These are phyloP conservation scores for Penstemon eatonii DNA, from an alignment of 257 asterid species.

Conservation along the genomic window DNA sequence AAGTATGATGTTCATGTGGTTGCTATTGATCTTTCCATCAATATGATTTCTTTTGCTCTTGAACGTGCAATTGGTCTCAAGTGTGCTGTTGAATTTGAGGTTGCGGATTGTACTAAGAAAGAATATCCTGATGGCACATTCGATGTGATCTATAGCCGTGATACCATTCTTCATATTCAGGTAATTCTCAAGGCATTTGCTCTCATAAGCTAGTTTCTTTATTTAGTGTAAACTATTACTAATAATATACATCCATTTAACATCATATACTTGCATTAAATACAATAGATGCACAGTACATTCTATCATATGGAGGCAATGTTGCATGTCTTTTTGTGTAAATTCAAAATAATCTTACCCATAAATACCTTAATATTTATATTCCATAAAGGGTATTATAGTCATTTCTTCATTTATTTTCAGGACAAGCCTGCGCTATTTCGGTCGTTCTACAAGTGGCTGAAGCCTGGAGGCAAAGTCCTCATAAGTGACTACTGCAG, in stretches of 20 bases:
- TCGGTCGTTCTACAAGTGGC: slow-evolving; percentile 90
- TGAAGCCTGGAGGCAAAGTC: slow-evolving; percentile 95
- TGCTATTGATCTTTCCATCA: slow-evolving; percentile 87
- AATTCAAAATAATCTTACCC: no score
- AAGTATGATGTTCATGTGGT: slow-evolving; percentile 84
- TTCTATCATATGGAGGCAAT: no score
- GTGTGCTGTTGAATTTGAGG: slow-evolving; percentile 95
- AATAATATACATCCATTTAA: no score
- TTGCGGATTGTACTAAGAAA: slow-evolving; percentile 94
- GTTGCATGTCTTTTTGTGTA: no score
- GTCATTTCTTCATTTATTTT: not conserved
- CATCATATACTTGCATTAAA: no score
- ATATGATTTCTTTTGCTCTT: slow-evolving; percentile 94
- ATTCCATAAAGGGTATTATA: no score
- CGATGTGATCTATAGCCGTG: slow-evolving; percentile 93
- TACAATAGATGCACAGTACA: no score
- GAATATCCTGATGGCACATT: slow-evolving; percentile 71
- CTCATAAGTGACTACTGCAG: slow-evolving; percentile 93
- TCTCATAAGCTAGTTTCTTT: slow-evolving; percentile 10
- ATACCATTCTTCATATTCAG: slow-evolving; percentile 93
- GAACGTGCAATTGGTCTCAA: slow-evolving; percentile 89
- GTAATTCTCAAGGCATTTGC: slow-evolving; percentile 36
- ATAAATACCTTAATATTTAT: no score
- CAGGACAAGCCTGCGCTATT: slow-evolving; percentile 96
- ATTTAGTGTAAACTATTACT: no score